A percentile compares a stretch with the other conserved stretches of the same genome.
phyloP scores from a whole-genome alignment of 257 asterid genomes.

The Capsicum rhomboideum region DNA sequence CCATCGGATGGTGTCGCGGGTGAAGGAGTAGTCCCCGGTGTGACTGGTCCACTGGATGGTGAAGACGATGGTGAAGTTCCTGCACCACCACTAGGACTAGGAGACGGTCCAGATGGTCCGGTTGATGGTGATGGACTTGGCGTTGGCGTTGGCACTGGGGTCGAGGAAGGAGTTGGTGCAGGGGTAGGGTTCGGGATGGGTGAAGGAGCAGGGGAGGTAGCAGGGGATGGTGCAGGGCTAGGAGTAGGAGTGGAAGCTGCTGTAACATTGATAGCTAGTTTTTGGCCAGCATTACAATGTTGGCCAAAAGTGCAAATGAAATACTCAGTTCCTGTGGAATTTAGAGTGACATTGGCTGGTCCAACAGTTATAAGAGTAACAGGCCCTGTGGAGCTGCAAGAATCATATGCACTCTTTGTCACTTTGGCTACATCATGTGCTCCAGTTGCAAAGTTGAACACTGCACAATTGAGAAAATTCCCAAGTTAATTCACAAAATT shows the following conservation, averaged over 20 bases:
- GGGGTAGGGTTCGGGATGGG: conserved; percentile 5
- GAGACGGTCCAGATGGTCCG: conserved; percentile 1
- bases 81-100: conserved; percentile 13
- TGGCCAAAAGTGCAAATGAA: conserved; percentile 50
- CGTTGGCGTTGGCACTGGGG: conserved; percentile 3
- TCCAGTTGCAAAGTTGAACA: conserved; percentile 56
- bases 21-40: not conserved
- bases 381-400: conserved; percentile 34
- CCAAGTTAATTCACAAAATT: not conserved
- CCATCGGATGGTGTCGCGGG: not conserved
- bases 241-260: conserved; percentile 19
- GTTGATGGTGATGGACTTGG: conserved; percentile 12
- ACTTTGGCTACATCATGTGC: conserved; percentile 49
- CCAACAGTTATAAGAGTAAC: conserved; percentile 21
- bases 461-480: conserved; percentile 17
- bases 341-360: conserved; percentile 42
- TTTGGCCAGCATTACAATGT: conserved; percentile 59
- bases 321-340: conserved; percentile 36
- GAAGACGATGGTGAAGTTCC: conserved; percentile 11
- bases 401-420: conserved; percentile 32
- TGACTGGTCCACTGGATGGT: not conserved
- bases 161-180: not conserved
- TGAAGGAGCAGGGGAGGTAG: not conserved
- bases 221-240: conserved; percentile 20
- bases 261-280: conserved; percentile 46